Evolutionary conservation across 441 rosid genomes (phyloP).

Genomic region (Metrosideros polymorpha): DNA sequence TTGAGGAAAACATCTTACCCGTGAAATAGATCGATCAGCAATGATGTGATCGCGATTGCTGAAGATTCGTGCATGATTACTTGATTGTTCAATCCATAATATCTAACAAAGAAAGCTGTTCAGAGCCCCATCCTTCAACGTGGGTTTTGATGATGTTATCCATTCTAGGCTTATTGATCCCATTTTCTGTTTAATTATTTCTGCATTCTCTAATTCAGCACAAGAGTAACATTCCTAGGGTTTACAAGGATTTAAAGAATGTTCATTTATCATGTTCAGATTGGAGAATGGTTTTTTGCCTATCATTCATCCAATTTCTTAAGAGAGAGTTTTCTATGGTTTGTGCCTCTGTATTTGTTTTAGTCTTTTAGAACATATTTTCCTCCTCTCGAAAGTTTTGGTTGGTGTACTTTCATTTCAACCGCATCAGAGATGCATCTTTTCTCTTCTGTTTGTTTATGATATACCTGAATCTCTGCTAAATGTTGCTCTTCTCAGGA

Average conservation of each 20-base stretch:
- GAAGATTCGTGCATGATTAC: not conserved
- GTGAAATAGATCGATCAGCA: not conserved
- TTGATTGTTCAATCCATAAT: not conserved
- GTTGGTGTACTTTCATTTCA: not conserved
- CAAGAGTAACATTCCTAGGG: not conserved
- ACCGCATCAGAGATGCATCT: not conserved
- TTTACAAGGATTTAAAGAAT: not conserved
- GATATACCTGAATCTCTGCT: not conserved
- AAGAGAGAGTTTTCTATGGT: not conserved
- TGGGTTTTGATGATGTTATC: not conserved
- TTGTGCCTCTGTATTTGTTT: not conserved
- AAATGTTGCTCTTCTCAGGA: not conserved
- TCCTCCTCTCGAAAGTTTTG: not conserved
- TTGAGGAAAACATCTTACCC: not conserved
- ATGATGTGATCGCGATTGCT: not conserved
- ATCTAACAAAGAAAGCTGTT: not conserved
- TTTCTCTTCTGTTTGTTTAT: not conserved
- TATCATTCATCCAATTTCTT: not conserved
- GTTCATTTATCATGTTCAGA: not conserved
- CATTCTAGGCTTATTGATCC: not conserved
- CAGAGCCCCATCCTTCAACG: not conserved
- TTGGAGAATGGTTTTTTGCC: not conserved
- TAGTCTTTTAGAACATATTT: not conserved
- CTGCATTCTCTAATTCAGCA: not conserved
- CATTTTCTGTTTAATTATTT: not conserved